A percentile compares a stretch with the other conserved stretches of the same genome.
Evolutionary conservation across 176 grass and related monocot species (phyloP).

Genomic region (Zizania latifolia): DNA sequence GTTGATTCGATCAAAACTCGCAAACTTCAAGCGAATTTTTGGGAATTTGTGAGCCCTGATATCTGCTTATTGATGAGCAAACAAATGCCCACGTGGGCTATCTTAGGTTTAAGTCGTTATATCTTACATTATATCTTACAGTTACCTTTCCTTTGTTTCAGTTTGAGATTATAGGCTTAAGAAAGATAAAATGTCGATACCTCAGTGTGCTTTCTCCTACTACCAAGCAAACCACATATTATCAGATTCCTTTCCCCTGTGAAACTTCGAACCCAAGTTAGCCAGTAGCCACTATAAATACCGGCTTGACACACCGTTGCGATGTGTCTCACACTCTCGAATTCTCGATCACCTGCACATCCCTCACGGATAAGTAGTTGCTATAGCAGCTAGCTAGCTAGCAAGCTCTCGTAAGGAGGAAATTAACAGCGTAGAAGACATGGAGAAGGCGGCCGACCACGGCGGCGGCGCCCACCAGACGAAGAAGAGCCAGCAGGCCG

Average conservation of each 20-base stretch:
- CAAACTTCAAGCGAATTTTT: no score
- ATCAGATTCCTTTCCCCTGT: constrained; percentile 3
- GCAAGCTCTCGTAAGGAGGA: no score
- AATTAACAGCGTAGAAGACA: background rate
- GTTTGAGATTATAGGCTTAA: no score
- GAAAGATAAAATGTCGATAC: background rate
- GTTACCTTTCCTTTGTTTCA: no score
- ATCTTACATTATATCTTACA: no score
- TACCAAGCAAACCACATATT: background rate
- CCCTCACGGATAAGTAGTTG: background rate
- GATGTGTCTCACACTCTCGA: background rate
- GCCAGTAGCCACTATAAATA: constrained; percentile 21
- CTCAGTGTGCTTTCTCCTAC: background rate
- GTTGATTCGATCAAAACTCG: no score
- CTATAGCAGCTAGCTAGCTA: background rate
- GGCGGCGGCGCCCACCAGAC: background rate
- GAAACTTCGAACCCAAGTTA: background rate
- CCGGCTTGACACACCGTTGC: background rate
- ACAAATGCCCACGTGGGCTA: no score
- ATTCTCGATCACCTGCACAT: background rate
- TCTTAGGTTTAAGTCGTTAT: no score
- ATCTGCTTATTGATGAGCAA: no score
- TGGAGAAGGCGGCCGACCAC: constrained; percentile 26
- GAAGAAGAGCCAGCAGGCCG: constrained; percentile 7
- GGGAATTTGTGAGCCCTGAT: no score